Percentiles rank a stretch among this genome's conserved stretches.
These are phyloP conservation scores for Acanthamoeba lenticulata DNA, from an alignment of 208 protist species.

Conservation along the genomic window DNA sequence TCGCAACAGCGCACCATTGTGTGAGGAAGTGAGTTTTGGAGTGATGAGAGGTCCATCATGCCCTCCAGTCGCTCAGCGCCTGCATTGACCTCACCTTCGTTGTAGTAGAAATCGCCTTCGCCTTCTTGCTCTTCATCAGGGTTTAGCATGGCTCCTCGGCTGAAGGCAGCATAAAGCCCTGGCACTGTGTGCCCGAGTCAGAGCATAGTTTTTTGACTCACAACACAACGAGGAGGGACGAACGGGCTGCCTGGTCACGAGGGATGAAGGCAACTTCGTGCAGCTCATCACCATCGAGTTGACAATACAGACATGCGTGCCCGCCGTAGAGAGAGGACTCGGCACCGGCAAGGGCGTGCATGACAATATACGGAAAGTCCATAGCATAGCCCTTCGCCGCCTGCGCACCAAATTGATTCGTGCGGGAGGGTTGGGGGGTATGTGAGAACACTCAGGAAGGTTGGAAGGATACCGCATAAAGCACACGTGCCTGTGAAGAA, in stretches of 20 bases:
- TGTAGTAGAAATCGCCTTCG: constrained; percentile 64
- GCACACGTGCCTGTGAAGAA: not conserved
- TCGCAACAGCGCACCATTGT: not conserved
- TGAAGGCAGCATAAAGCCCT: not conserved
- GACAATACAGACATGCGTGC: constrained; percentile 33
- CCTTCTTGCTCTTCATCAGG: constrained; percentile 58
- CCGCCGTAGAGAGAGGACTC: constrained; percentile 30
- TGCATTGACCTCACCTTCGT: not conserved
- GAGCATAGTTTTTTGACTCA: not conserved
- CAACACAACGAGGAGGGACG: not conserved
- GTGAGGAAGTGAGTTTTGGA: constrained; percentile 1
- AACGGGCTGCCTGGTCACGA: not conserved
- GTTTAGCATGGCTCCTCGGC: constrained; percentile 51
- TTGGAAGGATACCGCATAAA: not conserved
- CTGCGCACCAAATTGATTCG: not conserved
- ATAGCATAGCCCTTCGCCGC: constrained; percentile 2
- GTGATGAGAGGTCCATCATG: not conserved
- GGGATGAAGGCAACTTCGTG: constrained; percentile 47
- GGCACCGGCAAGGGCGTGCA: constrained; percentile 15
- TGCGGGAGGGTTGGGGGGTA: no score
- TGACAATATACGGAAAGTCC: constrained; percentile 20
- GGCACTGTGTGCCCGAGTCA: not conserved
- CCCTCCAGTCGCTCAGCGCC: not conserved
- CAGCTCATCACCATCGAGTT: constrained; percentile 55
- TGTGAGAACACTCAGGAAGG: not conserved